Conservation (phyloP, 2,329 filamentous ascomycete genomes). For the Coniochaeta pulveracea region DNA sequence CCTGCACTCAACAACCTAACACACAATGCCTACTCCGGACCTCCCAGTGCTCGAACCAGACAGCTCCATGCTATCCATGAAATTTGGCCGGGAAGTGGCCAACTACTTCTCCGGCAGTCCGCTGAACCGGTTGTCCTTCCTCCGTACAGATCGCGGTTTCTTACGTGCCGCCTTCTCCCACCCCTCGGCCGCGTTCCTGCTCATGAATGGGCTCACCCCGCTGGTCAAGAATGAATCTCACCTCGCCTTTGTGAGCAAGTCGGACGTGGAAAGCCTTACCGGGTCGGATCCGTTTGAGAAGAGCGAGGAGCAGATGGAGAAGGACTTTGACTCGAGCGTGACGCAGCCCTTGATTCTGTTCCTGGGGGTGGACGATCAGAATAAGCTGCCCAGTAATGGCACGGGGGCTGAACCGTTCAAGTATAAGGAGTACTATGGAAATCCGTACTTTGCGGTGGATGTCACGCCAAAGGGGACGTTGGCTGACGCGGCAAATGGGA, state of each 20-base stretch:
- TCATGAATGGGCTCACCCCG: constrained; percentile 69
- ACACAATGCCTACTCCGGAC: constrained; percentile 12
- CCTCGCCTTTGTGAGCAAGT: constrained; percentile 57
- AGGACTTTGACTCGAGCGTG: constrained; percentile 60
- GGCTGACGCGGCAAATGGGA: constrained; percentile 40
- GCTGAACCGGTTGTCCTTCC: constrained; percentile 69
- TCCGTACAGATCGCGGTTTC: constrained; percentile 61
- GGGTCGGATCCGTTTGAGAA: constrained; percentile 59
- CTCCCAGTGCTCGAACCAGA: constrained; percentile 35
- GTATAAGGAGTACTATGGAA: constrained; percentile 63
- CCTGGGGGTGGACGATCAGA: constrained; percentile 65
- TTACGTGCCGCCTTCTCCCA: constrained; percentile 56
- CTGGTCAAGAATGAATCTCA: constrained; percentile 45
- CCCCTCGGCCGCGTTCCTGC: constrained; percentile 58
- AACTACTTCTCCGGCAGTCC: constrained; percentile 79
- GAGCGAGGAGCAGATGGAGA: constrained; percentile 62
- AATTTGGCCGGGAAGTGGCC: constrained; percentile 68
- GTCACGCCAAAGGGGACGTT: constrained; percentile 61
- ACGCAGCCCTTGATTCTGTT: constrained; percentile 68
- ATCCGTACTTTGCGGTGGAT: constrained; percentile 83
- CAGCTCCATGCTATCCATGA: constrained; percentile 59
- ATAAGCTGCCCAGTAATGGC: constrained; percentile 15
- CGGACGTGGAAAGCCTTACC: constrained; percentile 60
- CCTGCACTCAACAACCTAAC: too few relatives aligned
- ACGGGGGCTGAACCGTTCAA: constrained; percentile 27